These are phyloP conservation scores for Diaporthe amygdali DNA, from an alignment of 2,329 filamentous ascomycete species.

Conservation along the genomic window DNA sequence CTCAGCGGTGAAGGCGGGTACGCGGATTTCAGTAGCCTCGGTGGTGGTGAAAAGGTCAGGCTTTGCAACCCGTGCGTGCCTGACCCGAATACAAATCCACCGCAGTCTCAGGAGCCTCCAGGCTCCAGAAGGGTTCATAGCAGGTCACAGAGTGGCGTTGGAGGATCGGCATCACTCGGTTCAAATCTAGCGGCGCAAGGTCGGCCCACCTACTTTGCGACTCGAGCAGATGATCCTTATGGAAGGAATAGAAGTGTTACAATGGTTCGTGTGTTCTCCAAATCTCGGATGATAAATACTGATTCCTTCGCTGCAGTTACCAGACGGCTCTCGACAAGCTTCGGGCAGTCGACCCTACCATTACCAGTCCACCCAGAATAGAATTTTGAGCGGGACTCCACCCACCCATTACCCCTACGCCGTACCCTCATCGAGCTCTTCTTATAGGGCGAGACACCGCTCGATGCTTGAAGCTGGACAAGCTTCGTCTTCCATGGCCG, in stretches of 20 bases:
- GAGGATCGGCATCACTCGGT: conserved; percentile 22
- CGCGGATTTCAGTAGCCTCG: conserved; percentile 49
- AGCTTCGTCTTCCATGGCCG: conserved; percentile 37
- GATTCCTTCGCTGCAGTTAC: not conserved
- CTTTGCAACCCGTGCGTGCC: conserved; percentile 68
- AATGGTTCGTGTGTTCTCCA: conserved; percentile 47
- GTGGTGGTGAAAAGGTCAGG: conserved; percentile 62
- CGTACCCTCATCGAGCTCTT: conserved; percentile 28
- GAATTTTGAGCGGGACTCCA: conserved; percentile 46
- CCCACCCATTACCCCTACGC: conserved; percentile 39
- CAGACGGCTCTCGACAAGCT: conserved; percentile 12
- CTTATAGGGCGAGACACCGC: conserved; percentile 30
- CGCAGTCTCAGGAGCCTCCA: conserved; percentile 39
- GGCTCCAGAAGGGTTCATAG: conserved; percentile 41
- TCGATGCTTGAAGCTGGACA: conserved; percentile 39
- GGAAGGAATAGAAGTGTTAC: conserved; percentile 53
- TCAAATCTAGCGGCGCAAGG: conserved; percentile 28
- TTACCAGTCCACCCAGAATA: conserved; percentile 40
- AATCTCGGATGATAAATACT: not conserved
- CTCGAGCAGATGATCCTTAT: conserved; percentile 40
- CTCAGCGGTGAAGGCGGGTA: conserved; percentile 46
- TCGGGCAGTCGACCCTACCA: conserved; percentile 27
- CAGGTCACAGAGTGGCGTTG: conserved; percentile 49
- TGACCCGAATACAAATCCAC: conserved; percentile 64
- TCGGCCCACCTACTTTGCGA: conserved; percentile 43